Evolutionary conservation across 2,329 filamentous ascomycete species (phyloP), one percentile per base, ranked within the genome.

Genomic region (Talaromyces sp.): DNA sequence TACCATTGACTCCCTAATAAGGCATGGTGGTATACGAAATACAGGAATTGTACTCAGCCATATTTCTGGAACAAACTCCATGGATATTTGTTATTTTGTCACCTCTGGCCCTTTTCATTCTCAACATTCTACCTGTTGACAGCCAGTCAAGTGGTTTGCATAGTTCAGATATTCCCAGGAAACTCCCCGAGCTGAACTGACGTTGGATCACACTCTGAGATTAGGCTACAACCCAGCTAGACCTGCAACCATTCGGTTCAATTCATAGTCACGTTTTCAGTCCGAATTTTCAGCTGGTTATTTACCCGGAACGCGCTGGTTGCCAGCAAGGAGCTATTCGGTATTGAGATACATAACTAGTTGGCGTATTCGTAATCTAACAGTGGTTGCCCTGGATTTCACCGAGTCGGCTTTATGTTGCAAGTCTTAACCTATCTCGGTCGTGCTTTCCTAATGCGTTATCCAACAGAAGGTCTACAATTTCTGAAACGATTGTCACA

Each of bases 171-270:
- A 8, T 11, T 11, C 5, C 22, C 4, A 7, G 3, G 1, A 3
- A 19, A 10, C 10, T 11, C 43, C 28, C 17, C 45, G 17, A 33
- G 45, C 45, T 33, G 45, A 21, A 48, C 3, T n/a, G n/a, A 19
- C 43, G 33, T 48, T 48, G 45, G 28, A 15, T 11, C 25, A 5
- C 15, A 31, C 19, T 51, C 21, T 31, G n/a, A 25, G 31, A 39
- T 41, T 37, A 53, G 50, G 50, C 50, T 53, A 41, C 50, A 53
- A 41, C 36, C 2, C 5, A 25, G 45, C 45, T 48, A 33, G 45
- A 35, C 45, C 28, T 48, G 45, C 33, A 33, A 33, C 45, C 5
- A 7, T 35, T 48, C 45, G 45, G 45, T 48, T 25, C n/a, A 48
- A 48, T 19, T 33, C 5, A n/a, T 48, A 48, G 45, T 48, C 45